phyloP scores from a whole-genome alignment of 2,329 filamentous ascomycete species.

The Phaeosphaeriaceae sp. region DNA sequence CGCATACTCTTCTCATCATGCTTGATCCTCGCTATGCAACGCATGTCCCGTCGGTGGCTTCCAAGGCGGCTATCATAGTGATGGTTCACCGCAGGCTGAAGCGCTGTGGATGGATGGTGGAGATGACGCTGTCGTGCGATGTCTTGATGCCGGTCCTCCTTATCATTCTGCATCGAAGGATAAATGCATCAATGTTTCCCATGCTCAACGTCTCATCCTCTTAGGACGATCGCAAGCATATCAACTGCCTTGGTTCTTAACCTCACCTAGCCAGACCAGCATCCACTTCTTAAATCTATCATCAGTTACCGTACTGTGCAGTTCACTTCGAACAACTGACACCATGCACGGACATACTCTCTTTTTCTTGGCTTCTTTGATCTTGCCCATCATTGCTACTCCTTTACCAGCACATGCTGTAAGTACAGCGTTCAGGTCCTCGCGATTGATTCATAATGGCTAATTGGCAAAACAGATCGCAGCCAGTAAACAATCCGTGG shows the following conservation, averaged over 20 bases:
- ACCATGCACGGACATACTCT: slow-evolving; percentile 12
- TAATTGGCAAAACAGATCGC: too few species aligned
- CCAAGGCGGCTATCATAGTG: slow-evolving; percentile 13
- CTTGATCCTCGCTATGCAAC: slow-evolving; percentile 8
- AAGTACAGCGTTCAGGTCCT: too few species aligned
- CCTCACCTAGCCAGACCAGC: neutral
- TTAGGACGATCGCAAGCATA: neutral
- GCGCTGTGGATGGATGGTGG: slow-evolving; percentile 12
- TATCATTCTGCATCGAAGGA: neutral
- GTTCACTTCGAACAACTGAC: neutral
- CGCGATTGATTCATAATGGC: too few species aligned
- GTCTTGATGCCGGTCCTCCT: neutral
- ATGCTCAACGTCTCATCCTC: neutral
- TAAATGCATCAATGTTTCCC: slow-evolving; percentile 11
- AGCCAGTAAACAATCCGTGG: too few species aligned
- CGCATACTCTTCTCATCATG: neutral
- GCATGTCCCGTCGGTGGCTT: slow-evolving; percentile 12
- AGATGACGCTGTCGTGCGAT: slow-evolving; percentile 14
- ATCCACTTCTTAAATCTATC: neutral
- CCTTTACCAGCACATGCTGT: slow-evolving; percentile 1
- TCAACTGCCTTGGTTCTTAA: too few species aligned
- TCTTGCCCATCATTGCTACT: slow-evolving; percentile 8
- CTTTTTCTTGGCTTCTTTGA: slow-evolving; percentile 8
- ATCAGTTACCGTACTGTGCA: neutral
- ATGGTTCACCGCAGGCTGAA: slow-evolving; percentile 10